Evolutionary conservation across 2,329 filamentous ascomycete species (phyloP), one percentile per base, ranked within the genome.

Genomic region (Fusarium continuum): DNA sequence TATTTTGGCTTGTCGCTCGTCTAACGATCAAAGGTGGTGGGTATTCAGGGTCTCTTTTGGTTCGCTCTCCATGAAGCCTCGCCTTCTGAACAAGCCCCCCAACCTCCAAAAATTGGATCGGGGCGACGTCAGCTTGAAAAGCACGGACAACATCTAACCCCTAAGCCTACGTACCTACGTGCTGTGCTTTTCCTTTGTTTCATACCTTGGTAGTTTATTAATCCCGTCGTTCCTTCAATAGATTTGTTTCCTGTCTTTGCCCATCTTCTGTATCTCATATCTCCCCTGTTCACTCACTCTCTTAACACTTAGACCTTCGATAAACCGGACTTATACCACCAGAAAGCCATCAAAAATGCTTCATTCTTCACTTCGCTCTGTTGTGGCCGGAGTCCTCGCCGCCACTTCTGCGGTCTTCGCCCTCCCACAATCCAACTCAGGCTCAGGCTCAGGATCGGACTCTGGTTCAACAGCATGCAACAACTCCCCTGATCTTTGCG

Each of bases 401-500:
- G 65, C 64, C 25, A 55, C 60, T 26, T 54, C 68, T 40, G 55
- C 66, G 14, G 69, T 66, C 55, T 54, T 60, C 25, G 72, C 71
- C 44, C 56, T 70, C 25, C 72, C 70, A 14, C 70, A 73, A 28
- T 55, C 51, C 22, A 61, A 28, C 44, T 57, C 71, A 9, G 57
- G 36, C 10, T 59, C 71, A 14, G 60, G 62, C 9, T 53, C 61
- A 6, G 55, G 62, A 23, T 55, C 61, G 6, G 53, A 56, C 17
- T 54, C 58, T 6, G n/a, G n/a, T n/a, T 67, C 72, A 19, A 70
- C 70, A 14, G 86, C 88, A 26, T 95, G 92, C 84, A 95, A 95
- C 79, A 94, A 94, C 80, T 92, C 90, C 1, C 90, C 91, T 0
- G 78, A 82, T 36, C 84, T 95, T 34, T 95, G 92, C 80, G 80